Conservation (phyloP, 2,329 filamentous ascomycete genomes). For the Cadophora gregata region DNA sequence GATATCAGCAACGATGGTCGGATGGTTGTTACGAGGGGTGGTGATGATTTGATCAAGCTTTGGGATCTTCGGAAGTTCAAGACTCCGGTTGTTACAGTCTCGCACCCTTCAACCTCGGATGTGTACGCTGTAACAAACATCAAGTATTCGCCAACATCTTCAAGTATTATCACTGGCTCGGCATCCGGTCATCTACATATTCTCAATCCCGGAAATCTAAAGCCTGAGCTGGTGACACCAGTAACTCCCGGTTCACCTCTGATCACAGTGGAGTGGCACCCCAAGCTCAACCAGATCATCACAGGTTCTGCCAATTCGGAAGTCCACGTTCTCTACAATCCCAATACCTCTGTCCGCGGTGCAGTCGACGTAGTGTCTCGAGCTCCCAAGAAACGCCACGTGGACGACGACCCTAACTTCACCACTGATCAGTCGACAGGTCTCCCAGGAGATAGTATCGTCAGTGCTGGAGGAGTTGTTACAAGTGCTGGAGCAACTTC, state of each 20-base stretch:
- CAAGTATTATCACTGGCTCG: slow-evolving; percentile 89
- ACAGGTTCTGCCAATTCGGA: slow-evolving; percentile 92
- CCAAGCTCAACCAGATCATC: slow-evolving; percentile 93
- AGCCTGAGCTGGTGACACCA: slow-evolving; percentile 81
- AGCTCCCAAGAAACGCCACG: slow-evolving; percentile 91
- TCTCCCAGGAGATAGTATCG: slow-evolving; percentile 81
- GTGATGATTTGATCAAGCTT: slow-evolving; percentile 90
- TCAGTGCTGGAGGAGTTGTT: slow-evolving; percentile 70
- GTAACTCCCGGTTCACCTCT: slow-evolving; percentile 86
- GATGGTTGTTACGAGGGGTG: slow-evolving; percentile 87
- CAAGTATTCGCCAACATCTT: slow-evolving; percentile 82
- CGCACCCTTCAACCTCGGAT: slow-evolving; percentile 81
- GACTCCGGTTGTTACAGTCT: slow-evolving; percentile 78
- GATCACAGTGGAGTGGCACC: slow-evolving; percentile 88
- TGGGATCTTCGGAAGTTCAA: slow-evolving; percentile 99
- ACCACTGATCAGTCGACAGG: slow-evolving; percentile 85
- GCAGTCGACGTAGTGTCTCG: slow-evolving; percentile 90
- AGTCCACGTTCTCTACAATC: slow-evolving; percentile 89
- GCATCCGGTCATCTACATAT: slow-evolving; percentile 87
- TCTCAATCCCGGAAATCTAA: slow-evolving; percentile 88
- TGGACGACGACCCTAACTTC: slow-evolving; percentile 88
- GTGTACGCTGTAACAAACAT: slow-evolving; percentile 88
- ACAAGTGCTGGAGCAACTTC: slow-evolving; percentile 53
- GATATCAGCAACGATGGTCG: slow-evolving; percentile 91
- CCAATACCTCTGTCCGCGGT: slow-evolving; percentile 78